Conservation (phyloP, 2,329 filamentous ascomycete species). For the Aspergillus puulaauensis region DNA sequence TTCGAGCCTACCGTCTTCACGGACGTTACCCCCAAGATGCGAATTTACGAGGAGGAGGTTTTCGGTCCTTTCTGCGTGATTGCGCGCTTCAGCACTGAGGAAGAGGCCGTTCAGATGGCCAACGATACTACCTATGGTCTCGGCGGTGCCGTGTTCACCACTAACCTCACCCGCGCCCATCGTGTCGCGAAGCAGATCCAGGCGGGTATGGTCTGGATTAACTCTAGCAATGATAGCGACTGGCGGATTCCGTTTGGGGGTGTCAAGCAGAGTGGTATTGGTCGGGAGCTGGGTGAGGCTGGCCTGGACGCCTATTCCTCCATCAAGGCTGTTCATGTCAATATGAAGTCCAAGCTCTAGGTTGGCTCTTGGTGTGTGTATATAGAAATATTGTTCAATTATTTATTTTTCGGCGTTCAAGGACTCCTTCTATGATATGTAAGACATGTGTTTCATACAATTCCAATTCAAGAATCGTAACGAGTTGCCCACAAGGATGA, state of each 20-base stretch:
- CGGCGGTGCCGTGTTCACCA: conserved; percentile 36
- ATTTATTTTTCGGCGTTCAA: too few species aligned
- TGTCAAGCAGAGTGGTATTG: conserved; percentile 63
- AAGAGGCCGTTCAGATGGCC: conserved; percentile 57
- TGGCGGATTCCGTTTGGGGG: conserved; percentile 60
- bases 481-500: too few species aligned
- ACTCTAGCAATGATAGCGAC: conserved; percentile 54
- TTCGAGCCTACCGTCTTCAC: conserved; percentile 61
- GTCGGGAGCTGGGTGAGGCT: conserved; percentile 60
- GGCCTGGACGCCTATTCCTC: conserved; percentile 63
- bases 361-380: background rate
- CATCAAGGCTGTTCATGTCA: conserved; percentile 53
- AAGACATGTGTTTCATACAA: too few species aligned
- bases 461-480: too few species aligned
- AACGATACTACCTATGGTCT: conserved; percentile 54
- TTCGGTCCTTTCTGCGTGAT: conserved; percentile 64
- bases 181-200: conserved; percentile 57
- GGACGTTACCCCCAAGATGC: conserved; percentile 57
- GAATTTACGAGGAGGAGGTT: conserved; percentile 61
- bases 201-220: conserved; percentile 70
- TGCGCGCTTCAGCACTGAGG: conserved; percentile 57
- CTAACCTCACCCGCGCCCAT: conserved; percentile 63
- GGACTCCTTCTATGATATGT: too few species aligned
- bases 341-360: conserved; percentile 43
- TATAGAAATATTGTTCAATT: too few species aligned